phyloP scores from a whole-genome alignment of 2,329 filamentous ascomycete genomes.

The Aspergillus phoenicis region DNA sequence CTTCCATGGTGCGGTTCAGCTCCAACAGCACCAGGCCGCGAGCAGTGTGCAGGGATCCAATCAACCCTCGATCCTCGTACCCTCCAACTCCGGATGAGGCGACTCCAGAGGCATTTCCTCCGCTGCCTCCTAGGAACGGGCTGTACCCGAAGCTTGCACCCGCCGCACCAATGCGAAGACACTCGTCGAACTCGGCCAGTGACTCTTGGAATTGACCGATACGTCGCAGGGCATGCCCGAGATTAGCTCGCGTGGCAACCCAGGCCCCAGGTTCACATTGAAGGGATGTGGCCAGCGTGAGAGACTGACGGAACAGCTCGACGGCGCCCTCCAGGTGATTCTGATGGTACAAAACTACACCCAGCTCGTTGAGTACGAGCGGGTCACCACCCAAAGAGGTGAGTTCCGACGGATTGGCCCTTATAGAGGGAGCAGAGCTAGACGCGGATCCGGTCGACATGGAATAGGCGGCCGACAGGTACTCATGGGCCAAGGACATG shows the following conservation, averaged over 20 bases:
- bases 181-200: slow-evolving; percentile 81
- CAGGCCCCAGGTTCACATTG: slow-evolving; percentile 80
- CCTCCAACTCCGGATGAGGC: slow-evolving; percentile 47
- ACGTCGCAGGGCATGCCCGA: slow-evolving; percentile 83
- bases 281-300: slow-evolving; percentile 76
- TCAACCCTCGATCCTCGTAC: slow-evolving; percentile 50
- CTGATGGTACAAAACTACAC: slow-evolving; percentile 93
- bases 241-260: slow-evolving; percentile 81
- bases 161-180: slow-evolving; percentile 73
- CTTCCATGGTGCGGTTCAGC: slow-evolving; percentile 71
- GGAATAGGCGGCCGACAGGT: slow-evolving; percentile 83
- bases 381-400: slow-evolving; percentile 63
- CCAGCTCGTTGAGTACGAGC: slow-evolving; percentile 90
- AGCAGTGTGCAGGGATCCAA: slow-evolving; percentile 51
- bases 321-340: slow-evolving; percentile 74
- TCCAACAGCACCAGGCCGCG: slow-evolving; percentile 82
- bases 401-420: slow-evolving; percentile 24
- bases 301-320: slow-evolving; percentile 74
- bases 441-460: slow-evolving; percentile 49
- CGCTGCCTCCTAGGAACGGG: slow-evolving; percentile 56
- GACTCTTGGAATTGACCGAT: slow-evolving; percentile 70
- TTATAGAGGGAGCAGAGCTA: slow-evolving; percentile 30
- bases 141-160: slow-evolving; percentile 78
- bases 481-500: slow-evolving; percentile 89
- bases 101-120: slow-evolving; percentile 37